Evolutionary conservation across 176 grass and related monocot genomes (phyloP).

Genomic region (Juncus effusus): DNA sequence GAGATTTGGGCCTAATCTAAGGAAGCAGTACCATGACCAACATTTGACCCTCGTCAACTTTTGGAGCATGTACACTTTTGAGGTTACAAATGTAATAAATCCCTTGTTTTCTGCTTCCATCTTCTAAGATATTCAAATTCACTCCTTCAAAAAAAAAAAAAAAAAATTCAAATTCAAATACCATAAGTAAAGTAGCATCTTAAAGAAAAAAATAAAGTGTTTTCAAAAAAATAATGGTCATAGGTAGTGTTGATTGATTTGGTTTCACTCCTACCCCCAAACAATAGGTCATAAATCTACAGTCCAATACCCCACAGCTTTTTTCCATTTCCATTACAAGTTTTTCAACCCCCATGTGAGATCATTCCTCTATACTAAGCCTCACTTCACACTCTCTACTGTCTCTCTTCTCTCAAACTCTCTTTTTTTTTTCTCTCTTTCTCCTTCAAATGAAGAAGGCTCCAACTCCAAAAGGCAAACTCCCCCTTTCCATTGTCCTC

Average conservation of each 20-base stretch:
- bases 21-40: too few species aligned
- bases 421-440: slow-evolving; percentile 1
- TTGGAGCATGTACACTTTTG: too few species aligned
- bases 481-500: slow-evolving; percentile 52
- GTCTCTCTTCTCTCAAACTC: neutral
- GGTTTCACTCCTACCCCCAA: slow-evolving; percentile 47
- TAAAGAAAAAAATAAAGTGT: neutral
- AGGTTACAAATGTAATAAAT: too few species aligned
- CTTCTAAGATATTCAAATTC: too few species aligned
- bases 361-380: neutral
- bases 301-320: slow-evolving; percentile 6
- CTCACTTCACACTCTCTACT: slow-evolving; percentile 14
- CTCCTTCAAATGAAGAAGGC: slow-evolving; percentile 36
- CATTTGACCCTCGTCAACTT: too few species aligned
- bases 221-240: neutral
- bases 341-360: slow-evolving; percentile 17
- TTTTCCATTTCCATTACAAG: slow-evolving; percentile 6
- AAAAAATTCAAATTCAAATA: too few species aligned
- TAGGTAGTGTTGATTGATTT: slow-evolving; percentile 26
- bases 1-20: too few species aligned
- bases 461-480: slow-evolving; percentile 27
- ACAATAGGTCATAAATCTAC: slow-evolving; percentile 20
- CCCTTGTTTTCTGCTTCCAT: too few species aligned
- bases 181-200: too few species aligned
- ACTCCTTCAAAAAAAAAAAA: too few species aligned